Base-by-base conservation (phyloP, 305 asterid genomes). In the Fraxinus dipetala region DNA sequence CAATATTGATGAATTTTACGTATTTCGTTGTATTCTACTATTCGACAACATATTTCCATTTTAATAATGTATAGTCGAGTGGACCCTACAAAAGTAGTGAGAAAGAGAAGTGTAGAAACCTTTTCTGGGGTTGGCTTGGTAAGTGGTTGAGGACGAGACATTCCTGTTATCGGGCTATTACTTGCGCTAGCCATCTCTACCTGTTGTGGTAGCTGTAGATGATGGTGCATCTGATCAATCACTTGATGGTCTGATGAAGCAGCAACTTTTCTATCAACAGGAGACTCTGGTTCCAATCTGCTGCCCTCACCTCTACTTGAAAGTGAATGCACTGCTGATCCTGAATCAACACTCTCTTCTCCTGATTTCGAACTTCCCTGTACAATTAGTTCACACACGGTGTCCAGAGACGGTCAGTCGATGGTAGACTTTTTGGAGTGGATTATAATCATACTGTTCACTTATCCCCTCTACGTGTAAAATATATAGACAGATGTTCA, bases 281-380 rank as follows among this genome's bases (percentile, higher is more conserved):
- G 31, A 59, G 30, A 59, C 30, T 20, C 28, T 20, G 26, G 30
- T 11, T 59, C 69, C 28, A 59, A 20, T 59, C 85, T 77, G 32
- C 81, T 32, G 76, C 88, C 67, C 67, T 56, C 67, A 18, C 67
- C 67, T 56, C 67, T 18, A 18, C 67, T 88, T 72, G 88, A 87
- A 80, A 92, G 82, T 34, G 93, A 86, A 82, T 94, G 92, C 40
- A 89, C 84, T 31, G 90, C 96, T 82, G 95, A 93, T 26, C 91
- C 95, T 24, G 98, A 94, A 88, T 93, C 97, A 78, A 85, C 88
- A 81, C 97, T 94, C 85, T 86, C 95, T 82, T 89, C 97, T 84
- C 93, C 95, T 82, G 98, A 92, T 87, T 83, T 91, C 84, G 98
- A 90, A 89, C 93, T 93, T 81, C 93, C 94, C 98, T 92, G 72